Evolutionary conservation across 73 alveolate genomes (phyloP).

Genomic region (Effrenium voratum): DNA sequence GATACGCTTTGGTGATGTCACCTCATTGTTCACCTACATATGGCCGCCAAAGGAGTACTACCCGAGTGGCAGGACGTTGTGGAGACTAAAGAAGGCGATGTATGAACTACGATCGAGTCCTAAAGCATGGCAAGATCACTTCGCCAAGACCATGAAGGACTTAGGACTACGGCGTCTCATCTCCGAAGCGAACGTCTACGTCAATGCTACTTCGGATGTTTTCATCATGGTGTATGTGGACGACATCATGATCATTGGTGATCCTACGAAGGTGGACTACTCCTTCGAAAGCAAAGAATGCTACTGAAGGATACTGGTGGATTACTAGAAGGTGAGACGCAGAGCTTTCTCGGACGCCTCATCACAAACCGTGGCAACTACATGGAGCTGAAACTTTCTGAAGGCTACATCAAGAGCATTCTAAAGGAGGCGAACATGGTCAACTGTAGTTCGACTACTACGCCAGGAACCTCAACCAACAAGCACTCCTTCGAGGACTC

Average conservation of each 20-base stretch:
- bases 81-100: slow-evolving; percentile 5
- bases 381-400: not conserved
- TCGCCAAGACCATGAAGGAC: not conserved
- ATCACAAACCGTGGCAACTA: not conserved
- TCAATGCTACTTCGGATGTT: not conserved
- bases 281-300: not conserved
- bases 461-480: slow-evolving; percentile 12
- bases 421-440: not conserved
- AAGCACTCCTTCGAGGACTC: not conserved
- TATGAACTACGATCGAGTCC: slow-evolving; percentile 17
- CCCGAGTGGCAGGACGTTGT: not conserved
- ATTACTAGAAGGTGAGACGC: not conserved
- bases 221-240: not conserved
- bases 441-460: not conserved
- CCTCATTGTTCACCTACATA: too few species aligned
- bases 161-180: not conserved
- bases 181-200: not conserved
- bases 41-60: slow-evolving; percentile 19
- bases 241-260: not conserved
- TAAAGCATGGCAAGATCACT: not conserved
- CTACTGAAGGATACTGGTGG: not conserved
- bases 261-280: not conserved
- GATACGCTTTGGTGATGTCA: too few species aligned
- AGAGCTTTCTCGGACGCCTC: not conserved
- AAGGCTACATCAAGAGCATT: not conserved